phyloP scores from a whole-genome alignment of 2,329 filamentous ascomycete genomes.

The Beauveria sp. region DNA sequence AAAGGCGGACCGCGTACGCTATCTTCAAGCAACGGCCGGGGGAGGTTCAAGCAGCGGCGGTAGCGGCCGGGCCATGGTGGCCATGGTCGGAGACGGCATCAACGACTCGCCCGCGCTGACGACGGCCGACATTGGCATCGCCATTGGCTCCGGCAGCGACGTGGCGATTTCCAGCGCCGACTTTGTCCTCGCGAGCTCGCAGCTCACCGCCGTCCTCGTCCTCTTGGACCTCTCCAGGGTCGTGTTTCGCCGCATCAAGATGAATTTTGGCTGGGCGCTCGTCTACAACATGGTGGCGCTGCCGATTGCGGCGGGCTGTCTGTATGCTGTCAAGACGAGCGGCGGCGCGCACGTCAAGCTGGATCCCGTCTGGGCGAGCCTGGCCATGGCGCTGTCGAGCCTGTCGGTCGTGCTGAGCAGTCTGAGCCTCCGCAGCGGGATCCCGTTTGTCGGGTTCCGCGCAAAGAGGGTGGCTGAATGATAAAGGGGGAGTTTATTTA shows the following conservation, averaged over 20 bases:
- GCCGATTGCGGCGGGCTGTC: slow-evolving; percentile 71
- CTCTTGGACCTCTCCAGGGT: slow-evolving; percentile 62
- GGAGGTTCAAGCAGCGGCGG: slow-evolving; percentile 20
- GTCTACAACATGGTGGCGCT: slow-evolving; percentile 74
- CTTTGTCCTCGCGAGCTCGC: slow-evolving; percentile 72
- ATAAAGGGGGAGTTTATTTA: background rate
- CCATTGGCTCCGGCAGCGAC: slow-evolving; percentile 76
- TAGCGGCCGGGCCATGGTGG: slow-evolving; percentile 46
- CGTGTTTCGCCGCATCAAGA: slow-evolving; percentile 70
- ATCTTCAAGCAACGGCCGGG: slow-evolving; percentile 47
- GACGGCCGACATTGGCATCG: slow-evolving; percentile 74
- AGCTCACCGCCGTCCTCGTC: slow-evolving; percentile 62
- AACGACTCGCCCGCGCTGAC: slow-evolving; percentile 81
- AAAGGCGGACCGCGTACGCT: slow-evolving; percentile 65
- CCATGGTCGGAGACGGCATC: slow-evolving; percentile 85
- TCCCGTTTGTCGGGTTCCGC: slow-evolving; percentile 39
- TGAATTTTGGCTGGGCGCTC: slow-evolving; percentile 82
- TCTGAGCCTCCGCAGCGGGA: slow-evolving; percentile 54
- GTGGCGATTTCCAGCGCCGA: slow-evolving; percentile 74
- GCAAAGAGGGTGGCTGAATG: slow-evolving; percentile 17
- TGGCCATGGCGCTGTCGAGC: slow-evolving; percentile 90
- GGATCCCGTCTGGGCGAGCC: slow-evolving; percentile 76
- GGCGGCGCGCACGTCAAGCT: slow-evolving; percentile 51
- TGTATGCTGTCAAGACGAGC: slow-evolving; percentile 51
- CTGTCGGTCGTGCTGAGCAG: slow-evolving; percentile 83